A percentile compares a stretch with the other conserved stretches of the same genome.
phyloP scores from a whole-genome alignment of 1,139 yeast species.

The Geotrichum aggregatum region DNA sequence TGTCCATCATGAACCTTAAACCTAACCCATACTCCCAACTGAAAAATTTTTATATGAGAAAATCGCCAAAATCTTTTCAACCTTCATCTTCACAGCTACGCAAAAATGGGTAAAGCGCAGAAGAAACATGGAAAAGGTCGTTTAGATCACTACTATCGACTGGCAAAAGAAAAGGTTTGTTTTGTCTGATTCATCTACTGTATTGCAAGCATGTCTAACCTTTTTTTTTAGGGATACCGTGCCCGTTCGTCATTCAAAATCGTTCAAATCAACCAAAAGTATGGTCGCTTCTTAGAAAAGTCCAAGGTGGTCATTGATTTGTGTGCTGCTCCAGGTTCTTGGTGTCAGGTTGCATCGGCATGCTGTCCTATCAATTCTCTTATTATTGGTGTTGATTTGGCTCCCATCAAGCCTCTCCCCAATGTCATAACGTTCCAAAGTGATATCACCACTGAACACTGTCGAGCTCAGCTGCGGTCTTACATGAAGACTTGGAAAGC shows the following conservation, averaged over 20 bases:
- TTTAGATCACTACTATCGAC: constrained; percentile 91
- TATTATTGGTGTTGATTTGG: constrained; percentile 96
- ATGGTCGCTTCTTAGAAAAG: constrained; percentile 88
- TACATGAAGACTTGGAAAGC: constrained; percentile 99
- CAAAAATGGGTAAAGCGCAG: constrained; percentile 80
- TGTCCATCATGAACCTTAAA: not conserved
- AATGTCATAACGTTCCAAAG: constrained; percentile 92
- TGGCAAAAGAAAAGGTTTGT: constrained; percentile 78
- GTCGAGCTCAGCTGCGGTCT: constrained; percentile 88
- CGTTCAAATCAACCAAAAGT: constrained; percentile 91
- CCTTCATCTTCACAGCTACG: constrained; percentile 34
- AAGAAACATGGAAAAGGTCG: constrained; percentile 98
- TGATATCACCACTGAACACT: constrained; percentile 96
- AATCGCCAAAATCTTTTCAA: constrained; percentile 8
- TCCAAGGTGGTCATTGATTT: constrained; percentile 96
- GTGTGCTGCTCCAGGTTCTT: constrained; percentile 99
- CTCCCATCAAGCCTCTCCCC: constrained; percentile 91
- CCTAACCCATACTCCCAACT: constrained; percentile 20
- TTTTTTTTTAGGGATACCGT: constrained; percentile 62
- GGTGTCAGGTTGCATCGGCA: constrained; percentile 98
- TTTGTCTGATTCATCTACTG: not conserved
- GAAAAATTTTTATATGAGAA: constrained; percentile 3
- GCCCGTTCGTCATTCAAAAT: constrained; percentile 98
- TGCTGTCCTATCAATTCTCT: constrained; percentile 88
- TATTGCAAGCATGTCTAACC: not conserved